Evolutionary conservation across 257 asterid genomes (phyloP).

Genomic region (Datura wrightii): DNA sequence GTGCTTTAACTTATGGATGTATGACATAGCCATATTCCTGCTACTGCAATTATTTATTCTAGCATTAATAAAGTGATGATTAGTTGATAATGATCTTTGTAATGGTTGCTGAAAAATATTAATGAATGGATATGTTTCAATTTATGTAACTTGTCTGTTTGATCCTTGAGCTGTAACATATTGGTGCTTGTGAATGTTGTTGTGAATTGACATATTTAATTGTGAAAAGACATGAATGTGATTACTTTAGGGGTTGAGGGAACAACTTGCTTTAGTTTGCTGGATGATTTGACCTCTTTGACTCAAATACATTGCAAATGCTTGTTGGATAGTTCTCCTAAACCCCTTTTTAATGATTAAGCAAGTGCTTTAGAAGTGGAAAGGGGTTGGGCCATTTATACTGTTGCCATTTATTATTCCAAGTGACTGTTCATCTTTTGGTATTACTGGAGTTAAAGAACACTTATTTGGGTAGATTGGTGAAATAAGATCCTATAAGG

Average conservation of each 20-base stretch:
- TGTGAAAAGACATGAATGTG: background rate
- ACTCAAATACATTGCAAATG: conserved; percentile 10
- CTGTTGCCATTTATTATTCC: background rate
- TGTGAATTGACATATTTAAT: conserved; percentile 9
- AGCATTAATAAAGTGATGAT: background rate
- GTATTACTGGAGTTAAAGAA: background rate
- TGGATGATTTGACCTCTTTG: conserved; percentile 27
- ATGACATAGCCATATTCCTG: background rate
- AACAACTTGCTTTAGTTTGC: conserved; percentile 15
- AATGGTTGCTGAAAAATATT: conserved; percentile 3
- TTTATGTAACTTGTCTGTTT: background rate
- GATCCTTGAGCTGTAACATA: conserved; percentile 3
- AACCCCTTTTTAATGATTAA: background rate
- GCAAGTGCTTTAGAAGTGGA: conserved; percentile 14
- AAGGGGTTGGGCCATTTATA: background rate
- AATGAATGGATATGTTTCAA: background rate
- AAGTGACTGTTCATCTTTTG: conserved; percentile 22
- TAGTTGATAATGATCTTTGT: conserved; percentile 12
- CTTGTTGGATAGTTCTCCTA: background rate
- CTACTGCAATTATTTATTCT: conserved; percentile 17
- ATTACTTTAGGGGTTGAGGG: background rate
- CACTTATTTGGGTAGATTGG: background rate
- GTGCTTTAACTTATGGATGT: background rate
- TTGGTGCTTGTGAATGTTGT: conserved; percentile 17
- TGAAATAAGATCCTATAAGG: background rate